Conservation (phyloP, 2,329 filamentous ascomycete species). For the Clonostachys chloroleuca region DNA sequence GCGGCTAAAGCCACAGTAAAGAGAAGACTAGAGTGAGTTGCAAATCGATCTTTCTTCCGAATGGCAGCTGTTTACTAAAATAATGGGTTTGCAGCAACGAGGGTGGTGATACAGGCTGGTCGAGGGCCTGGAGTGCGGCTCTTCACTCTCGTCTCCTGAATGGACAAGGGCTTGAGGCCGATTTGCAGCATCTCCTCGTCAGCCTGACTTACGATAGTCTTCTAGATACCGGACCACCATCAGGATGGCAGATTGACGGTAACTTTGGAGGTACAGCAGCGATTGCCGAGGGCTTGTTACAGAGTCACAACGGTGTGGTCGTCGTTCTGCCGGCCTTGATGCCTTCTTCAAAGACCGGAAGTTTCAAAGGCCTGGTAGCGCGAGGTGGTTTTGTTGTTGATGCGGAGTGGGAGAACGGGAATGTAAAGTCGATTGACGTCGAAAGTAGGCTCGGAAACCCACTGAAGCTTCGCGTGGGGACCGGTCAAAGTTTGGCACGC, state of each 20-base stretch:
- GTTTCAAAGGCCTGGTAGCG: neutral
- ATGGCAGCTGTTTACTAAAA: no score
- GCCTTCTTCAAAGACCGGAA: neutral
- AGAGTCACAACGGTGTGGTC: constrained; percentile 19
- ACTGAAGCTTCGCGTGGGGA: no score
- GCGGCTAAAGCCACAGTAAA: neutral
- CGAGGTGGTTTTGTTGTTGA: constrained; percentile 2
- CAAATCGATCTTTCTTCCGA: no score
- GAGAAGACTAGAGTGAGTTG: no score
- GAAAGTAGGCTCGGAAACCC: no score
- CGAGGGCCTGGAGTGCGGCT: neutral
- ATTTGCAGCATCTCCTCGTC: neutral
- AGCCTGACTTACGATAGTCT: constrained; percentile 10
- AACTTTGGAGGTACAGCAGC: constrained; percentile 39
- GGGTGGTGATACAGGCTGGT: neutral
- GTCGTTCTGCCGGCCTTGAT: constrained; percentile 14
- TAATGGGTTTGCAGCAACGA: neutral
- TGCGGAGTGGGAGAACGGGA: constrained; percentile 3
- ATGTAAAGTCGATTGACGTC: no score
- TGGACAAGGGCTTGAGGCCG: neutral
- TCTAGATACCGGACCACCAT: neutral
- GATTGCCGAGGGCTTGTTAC: constrained; percentile 36
- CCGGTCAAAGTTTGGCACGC: no score
- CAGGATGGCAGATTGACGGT: constrained; percentile 20
- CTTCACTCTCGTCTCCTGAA: neutral